Conservation (phyloP, 345 rosid genomes). For the Anastatica hierochuntica region DNA sequence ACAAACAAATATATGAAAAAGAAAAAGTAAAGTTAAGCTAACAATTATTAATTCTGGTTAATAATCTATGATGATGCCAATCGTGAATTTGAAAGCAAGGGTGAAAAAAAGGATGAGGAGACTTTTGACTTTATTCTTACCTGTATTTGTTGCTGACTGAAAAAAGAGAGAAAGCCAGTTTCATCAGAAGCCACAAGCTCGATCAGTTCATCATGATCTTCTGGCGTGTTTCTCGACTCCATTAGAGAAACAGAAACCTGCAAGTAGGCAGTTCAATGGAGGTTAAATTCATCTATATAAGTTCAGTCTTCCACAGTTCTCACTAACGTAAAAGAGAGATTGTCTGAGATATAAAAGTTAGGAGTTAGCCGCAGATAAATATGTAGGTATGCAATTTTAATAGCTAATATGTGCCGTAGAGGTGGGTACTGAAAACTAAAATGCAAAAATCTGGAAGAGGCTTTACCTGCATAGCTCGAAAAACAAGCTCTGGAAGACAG, state of each 20-base stretch:
- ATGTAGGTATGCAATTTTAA: no score
- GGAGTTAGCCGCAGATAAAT: no score
- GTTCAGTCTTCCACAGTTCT: no score
- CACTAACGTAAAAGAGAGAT: no score
- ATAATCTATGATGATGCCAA: not conserved
- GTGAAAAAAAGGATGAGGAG: not conserved
- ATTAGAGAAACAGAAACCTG: conserved; percentile 76
- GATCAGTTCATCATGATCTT: conserved; percentile 65
- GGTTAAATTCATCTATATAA: not conserved
- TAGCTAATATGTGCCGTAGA: not conserved
- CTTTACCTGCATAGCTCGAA: conserved; percentile 78
- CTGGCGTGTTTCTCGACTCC: conserved; percentile 62
- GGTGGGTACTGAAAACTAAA: no score
- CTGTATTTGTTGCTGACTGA: conserved; percentile 89
- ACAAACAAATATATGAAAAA: not conserved
- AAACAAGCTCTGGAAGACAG: conserved; percentile 85
- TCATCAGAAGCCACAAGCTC: conserved; percentile 75
- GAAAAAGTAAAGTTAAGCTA: not conserved
- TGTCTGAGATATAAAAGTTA: no score
- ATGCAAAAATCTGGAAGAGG: not conserved
- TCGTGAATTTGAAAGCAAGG: not conserved
- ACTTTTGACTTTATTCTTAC: conserved; percentile 27
- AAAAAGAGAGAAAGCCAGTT: conserved; percentile 60
- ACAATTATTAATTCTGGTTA: not conserved
- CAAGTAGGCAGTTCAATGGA: not conserved